A percentile compares a stretch with the other conserved stretches of the same genome.
These are phyloP conservation scores for Backusella liffmaniae DNA, from an alignment of 192 early-diverging fungal genomes.

Conservation along the genomic window DNA sequence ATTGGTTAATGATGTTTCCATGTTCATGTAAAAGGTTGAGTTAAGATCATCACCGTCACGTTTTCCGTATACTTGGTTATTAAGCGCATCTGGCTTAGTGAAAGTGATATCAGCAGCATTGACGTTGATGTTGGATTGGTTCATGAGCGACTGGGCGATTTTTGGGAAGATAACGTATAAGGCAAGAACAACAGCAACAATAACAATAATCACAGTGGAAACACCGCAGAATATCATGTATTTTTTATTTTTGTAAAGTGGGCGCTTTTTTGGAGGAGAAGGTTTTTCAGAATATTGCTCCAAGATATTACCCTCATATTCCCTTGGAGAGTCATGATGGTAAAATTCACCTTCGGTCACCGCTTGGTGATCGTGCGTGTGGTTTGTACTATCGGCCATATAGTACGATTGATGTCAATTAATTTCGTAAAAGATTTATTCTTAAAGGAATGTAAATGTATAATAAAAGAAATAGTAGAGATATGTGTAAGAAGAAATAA, in stretches of 20 bases:
- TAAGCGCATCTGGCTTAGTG: slow-evolving; percentile 15
- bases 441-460: neutral
- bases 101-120: slow-evolving; percentile 41
- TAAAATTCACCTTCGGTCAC: slow-evolving; percentile 8
- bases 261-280: slow-evolving; percentile 34
- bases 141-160: slow-evolving; percentile 46
- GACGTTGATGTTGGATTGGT: slow-evolving; percentile 41
- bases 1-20: slow-evolving; percentile 38
- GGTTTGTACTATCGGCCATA: neutral
- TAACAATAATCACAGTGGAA: slow-evolving; percentile 40
- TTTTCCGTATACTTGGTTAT: neutral
- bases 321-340: neutral
- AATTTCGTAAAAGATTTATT: neutral
- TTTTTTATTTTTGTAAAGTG: slow-evolving; percentile 49
- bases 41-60: slow-evolving; percentile 25
- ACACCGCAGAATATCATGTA: slow-evolving; percentile 54
- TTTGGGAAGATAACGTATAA: slow-evolving; percentile 57
- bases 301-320: slow-evolving; percentile 11
- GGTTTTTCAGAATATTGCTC: slow-evolving; percentile 45
- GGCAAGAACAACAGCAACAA: slow-evolving; percentile 45
- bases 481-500: neutral
- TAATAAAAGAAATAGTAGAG: neutral
- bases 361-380: slow-evolving; percentile 9
- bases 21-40: slow-evolving; percentile 36
- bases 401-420: neutral